Evolutionary conservation across 106 monocot genomes (phyloP).

Genomic region (Dioscorea alata): DNA sequence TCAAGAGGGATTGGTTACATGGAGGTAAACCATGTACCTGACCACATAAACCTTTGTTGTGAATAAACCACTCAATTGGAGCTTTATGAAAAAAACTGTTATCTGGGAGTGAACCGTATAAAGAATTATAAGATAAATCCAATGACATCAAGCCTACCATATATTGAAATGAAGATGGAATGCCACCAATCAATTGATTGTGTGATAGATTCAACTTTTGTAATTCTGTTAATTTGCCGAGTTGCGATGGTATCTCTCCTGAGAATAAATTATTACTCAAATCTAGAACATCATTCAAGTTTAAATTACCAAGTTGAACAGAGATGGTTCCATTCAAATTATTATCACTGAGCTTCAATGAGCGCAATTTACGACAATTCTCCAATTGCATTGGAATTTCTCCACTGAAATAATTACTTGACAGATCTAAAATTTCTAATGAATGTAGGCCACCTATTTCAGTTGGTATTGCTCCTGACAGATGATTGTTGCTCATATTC

Average conservation of each 20-base stretch:
- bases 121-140: slow-evolving; percentile 25
- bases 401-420: slow-evolving; percentile 10
- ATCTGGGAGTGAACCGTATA: slow-evolving; percentile 20
- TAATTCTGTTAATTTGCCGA: slow-evolving; percentile 3
- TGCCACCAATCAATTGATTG: slow-evolving; percentile 11
- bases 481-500: slow-evolving; percentile 9
- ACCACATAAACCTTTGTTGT: slow-evolving; percentile 23
- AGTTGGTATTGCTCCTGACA: slow-evolving; percentile 5
- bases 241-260: slow-evolving; percentile 16
- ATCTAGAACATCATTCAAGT: slow-evolving; percentile 15
- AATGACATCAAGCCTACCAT: slow-evolving; percentile 12
- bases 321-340: slow-evolving; percentile 14
- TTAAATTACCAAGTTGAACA: slow-evolving; percentile 17
- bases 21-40: neutral
- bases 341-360: slow-evolving; percentile 13
- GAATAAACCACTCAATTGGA: neutral
- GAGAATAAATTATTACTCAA: slow-evolving; percentile 16
- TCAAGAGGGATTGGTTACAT: neutral
- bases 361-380: neutral
- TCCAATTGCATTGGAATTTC: slow-evolving; percentile 7
- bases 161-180: slow-evolving; percentile 8
- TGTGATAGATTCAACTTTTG: slow-evolving; percentile 26
- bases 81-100: neutral
- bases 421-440: slow-evolving; percentile 14
- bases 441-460: slow-evolving; percentile 2